Evolutionary conservation across 805 yeast species (phyloP), one percentile per base, ranked within the genome.

Genomic region (Candida germanica): DNA sequence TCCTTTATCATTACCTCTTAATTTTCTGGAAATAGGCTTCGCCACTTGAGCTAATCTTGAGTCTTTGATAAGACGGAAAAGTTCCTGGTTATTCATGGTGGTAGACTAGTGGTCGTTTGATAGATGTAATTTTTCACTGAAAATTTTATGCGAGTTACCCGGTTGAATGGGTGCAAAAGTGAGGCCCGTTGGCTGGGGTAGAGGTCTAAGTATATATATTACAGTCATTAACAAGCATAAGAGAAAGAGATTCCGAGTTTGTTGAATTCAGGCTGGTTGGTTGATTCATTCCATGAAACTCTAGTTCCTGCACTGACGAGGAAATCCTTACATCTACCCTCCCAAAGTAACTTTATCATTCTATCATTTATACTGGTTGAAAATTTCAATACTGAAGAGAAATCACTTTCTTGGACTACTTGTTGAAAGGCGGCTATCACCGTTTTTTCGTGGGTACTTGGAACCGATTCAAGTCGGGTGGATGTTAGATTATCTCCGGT

Each of bases 311-410:
- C 75, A 32, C 86, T 77, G 2, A 89, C 64, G 34, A 91, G 56
- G 54, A 91, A 84, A 28, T 87, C 94, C 49, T 83, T 80, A 49
- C 76, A 77, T 42, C 83, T 76, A 0, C 97, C 96, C 50, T 86
- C 96, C 96, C 97, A 91, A 29, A 86, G 61, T 5, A 88, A 32
- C 41, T 77, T 78, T 10, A 86, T 48, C 41, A 77, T 70, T 44
- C 69, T 72, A 34, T 80, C 82, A 29, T 76, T 79, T 20, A 87
- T 46, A 29, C 87, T 79, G 1, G 93, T 78, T 36, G 89, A 75
- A 3, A 81, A 59, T 55, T 86, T 88, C 46, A 88, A 57, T 10
- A 87, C 91, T 40, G 86, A 80, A 2, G 80, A 69, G 50, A 80
- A 83, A 30, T 75, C 70, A 20, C 80, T 70, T 27, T 68, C 69